Conservation (phyloP, 305 asterid genomes). For the Fraxinus ornus region DNA sequence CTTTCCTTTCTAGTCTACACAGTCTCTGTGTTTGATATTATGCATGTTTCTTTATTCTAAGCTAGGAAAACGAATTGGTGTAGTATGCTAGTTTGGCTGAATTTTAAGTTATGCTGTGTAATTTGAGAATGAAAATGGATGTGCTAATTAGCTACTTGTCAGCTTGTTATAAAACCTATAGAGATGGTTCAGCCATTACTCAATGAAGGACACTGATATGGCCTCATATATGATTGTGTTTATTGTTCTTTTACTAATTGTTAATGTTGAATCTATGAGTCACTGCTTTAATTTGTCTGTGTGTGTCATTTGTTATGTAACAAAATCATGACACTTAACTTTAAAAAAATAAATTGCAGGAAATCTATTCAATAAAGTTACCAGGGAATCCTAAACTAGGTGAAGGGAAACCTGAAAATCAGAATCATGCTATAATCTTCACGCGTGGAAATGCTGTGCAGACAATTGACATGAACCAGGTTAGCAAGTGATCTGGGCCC, state of each 20-base stretch:
- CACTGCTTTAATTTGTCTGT: conserved; percentile 5
- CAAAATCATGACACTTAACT: conserved; percentile 13
- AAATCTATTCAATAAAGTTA: conserved; percentile 77
- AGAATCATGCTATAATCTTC: conserved; percentile 88
- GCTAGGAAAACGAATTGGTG: neutral
- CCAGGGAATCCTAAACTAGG: conserved; percentile 98
- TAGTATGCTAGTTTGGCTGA: neutral
- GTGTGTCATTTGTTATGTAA: neutral
- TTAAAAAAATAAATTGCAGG: conserved; percentile 45
- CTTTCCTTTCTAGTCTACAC: neutral
- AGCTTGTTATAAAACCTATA: neutral
- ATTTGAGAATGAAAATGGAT: conserved; percentile 8
- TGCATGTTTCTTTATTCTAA: conserved; percentile 9
- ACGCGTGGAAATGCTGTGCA: conserved; percentile 97
- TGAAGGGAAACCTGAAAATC: conserved; percentile 99
- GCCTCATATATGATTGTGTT: neutral
- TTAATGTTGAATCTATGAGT: conserved; percentile 6
- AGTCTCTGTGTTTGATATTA: neutral
- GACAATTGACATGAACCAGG: conserved; percentile 99
- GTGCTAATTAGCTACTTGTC: neutral
- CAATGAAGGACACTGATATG: neutral
- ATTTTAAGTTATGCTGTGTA: conserved; percentile 10
- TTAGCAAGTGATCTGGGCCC: conserved; percentile 28
- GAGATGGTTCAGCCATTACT: neutral
- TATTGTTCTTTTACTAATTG: neutral